Conservation (phyloP, 164 flowering plant genomes). For the Dillenia suffruticosa region DNA sequence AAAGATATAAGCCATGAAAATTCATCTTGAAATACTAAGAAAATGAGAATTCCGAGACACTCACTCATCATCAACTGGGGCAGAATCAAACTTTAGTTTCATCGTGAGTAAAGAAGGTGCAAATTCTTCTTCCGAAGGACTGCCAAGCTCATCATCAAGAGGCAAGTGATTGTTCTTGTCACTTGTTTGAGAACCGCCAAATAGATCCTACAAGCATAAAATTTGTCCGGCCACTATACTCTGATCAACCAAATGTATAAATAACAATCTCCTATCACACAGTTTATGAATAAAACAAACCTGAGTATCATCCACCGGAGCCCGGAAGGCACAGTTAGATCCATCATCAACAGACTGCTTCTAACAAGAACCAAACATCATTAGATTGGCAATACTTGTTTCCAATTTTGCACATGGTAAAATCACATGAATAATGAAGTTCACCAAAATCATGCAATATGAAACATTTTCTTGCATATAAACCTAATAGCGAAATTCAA, state of each 20-base stretch:
- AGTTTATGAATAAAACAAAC: conserved; percentile 20
- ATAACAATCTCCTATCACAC: neutral
- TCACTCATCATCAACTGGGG: conserved; percentile 54
- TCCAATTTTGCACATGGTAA: too few species aligned
- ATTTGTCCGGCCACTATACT: neutral
- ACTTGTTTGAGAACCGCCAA: conserved; percentile 38
- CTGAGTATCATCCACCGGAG: conserved; percentile 64
- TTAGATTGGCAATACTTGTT: too few species aligned
- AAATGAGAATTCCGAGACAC: conserved; percentile 8
- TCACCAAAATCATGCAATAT: too few species aligned
- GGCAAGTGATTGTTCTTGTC: conserved; percentile 27
- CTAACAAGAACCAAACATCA: too few species aligned
- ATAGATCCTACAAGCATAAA: conserved; percentile 45
- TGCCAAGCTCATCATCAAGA: conserved; percentile 19
- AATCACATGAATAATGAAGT: too few species aligned
- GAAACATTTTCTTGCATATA: too few species aligned
- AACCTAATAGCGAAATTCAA: too few species aligned
- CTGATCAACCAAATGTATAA: neutral
- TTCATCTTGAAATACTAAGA: neutral
- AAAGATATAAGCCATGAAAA: too few species aligned
- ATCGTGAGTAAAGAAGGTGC: conserved; percentile 63
- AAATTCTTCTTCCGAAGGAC: conserved; percentile 46
- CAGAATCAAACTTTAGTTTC: conserved; percentile 70
- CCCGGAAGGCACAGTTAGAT: conserved; percentile 32
- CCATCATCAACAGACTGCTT: conserved; percentile 37